A percentile compares a stretch with the other conserved stretches of the same genome.
These are phyloP conservation scores for Spathaspora sp. DNA, from an alignment of 1,139 yeast species.

Conservation along the genomic window DNA sequence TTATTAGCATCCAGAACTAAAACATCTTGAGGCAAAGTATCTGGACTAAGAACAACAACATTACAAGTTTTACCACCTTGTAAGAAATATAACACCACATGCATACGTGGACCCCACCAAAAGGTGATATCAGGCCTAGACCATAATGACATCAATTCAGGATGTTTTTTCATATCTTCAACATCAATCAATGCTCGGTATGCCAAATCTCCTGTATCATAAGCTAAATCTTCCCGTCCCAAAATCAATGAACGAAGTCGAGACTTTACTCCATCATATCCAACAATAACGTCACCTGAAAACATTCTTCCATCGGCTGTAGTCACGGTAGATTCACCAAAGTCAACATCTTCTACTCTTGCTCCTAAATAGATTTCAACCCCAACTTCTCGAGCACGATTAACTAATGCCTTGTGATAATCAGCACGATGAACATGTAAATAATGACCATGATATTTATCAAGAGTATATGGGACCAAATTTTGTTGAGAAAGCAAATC, in stretches of 20 bases:
- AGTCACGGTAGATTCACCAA: slow-evolving; percentile 20
- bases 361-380: slow-evolving; percentile 20
- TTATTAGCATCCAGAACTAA: slow-evolving; percentile 19
- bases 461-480: slow-evolving; percentile 20
- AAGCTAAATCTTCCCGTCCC: slow-evolving; percentile 16
- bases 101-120: slow-evolving; percentile 34
- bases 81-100: slow-evolving; percentile 30
- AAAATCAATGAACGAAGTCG: slow-evolving; percentile 15
- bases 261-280: slow-evolving; percentile 39
- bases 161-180: slow-evolving; percentile 20
- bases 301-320: slow-evolving; percentile 20
- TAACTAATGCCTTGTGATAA: slow-evolving; percentile 23
- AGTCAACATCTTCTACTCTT: slow-evolving; percentile 24
- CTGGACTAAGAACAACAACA: slow-evolving; percentile 16
- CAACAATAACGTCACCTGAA: slow-evolving; percentile 33
- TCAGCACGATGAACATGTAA: slow-evolving; percentile 31
- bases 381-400: slow-evolving; percentile 23
- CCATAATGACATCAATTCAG: slow-evolving; percentile 22
- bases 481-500: slow-evolving; percentile 21
- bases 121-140: slow-evolving; percentile 27
- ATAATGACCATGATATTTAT: slow-evolving; percentile 22
- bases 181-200: slow-evolving; percentile 20
- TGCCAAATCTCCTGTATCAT: slow-evolving; percentile 18
- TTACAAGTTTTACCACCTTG: slow-evolving; percentile 20
- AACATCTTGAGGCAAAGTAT: slow-evolving; percentile 21